Percentiles rank a stretch among this genome's conserved stretches.
Evolutionary conservation across 2,329 filamentous ascomycete species (phyloP).

Genomic region (Nigrospora osmanthi): DNA sequence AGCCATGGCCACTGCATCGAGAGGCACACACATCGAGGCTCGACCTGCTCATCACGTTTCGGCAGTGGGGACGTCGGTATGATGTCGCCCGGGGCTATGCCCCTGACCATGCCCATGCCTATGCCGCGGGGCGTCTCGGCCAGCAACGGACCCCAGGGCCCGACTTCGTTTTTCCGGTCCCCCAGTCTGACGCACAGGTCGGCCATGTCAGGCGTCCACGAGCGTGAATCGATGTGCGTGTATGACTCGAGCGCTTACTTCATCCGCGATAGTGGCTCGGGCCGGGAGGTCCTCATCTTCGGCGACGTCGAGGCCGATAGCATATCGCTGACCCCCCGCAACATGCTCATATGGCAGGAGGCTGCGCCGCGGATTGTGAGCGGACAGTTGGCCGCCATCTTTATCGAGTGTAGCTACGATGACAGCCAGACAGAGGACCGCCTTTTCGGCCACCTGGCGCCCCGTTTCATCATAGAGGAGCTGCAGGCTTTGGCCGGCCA

Average conservation of each 20-base stretch:
- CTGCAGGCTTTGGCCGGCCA: constrained; percentile 63
- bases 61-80: constrained; percentile 37
- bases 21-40: constrained; percentile 58
- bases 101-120: not conserved
- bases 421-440: constrained; percentile 69
- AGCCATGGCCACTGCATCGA: constrained; percentile 88
- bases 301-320: constrained; percentile 93
- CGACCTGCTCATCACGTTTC: constrained; percentile 40
- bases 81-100: constrained; percentile 12
- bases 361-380: constrained; percentile 76
- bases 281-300: constrained; percentile 81
- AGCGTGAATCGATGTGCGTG: constrained; percentile 53
- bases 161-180: constrained; percentile 12
- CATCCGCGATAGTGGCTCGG: constrained; percentile 65
- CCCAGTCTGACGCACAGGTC: constrained; percentile 16
- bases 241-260: constrained; percentile 92
- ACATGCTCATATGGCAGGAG: constrained; percentile 76
- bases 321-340: constrained; percentile 73
- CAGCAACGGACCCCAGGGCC: constrained; percentile 15
- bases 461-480: constrained; percentile 74
- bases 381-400: constrained; percentile 69
- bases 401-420: constrained; percentile 94
- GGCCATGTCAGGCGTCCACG: constrained; percentile 6
- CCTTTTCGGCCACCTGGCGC: constrained; percentile 84
- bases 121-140: constrained; percentile 1